phyloP scores from a whole-genome alignment of 345 rosid species.

The Bruguiera gymnorhiza region DNA sequence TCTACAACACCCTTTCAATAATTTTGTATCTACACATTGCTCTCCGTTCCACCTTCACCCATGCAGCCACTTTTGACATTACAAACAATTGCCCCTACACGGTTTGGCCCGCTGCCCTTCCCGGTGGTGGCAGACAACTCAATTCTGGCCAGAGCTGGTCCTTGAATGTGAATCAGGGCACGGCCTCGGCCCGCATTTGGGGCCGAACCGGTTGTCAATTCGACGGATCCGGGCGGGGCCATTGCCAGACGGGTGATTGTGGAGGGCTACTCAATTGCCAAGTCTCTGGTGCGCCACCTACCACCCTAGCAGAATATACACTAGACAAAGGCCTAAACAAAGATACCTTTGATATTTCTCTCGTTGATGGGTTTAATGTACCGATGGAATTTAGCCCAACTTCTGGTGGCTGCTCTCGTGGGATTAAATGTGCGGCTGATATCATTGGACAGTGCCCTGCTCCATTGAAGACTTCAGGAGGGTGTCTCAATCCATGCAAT shows the following conservation, averaged over 20 bases:
- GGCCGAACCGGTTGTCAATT: conserved; percentile 23
- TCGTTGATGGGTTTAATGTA: conserved; percentile 24
- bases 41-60: conserved; percentile 13
- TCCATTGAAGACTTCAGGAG: conserved; percentile 2
- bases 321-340: not conserved
- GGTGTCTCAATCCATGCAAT: conserved; percentile 17
- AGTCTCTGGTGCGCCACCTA: not conserved
- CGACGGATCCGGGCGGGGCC: not conserved
- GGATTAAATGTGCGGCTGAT: not conserved
- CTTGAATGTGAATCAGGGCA: too few relatives aligned
- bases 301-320: conserved; percentile 16
- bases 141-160: too few relatives aligned
- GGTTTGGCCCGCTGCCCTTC: conserved; percentile 14
- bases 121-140: conserved; percentile 4
- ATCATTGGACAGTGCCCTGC: conserved; percentile 14
- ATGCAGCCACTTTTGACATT: conserved; percentile 20
- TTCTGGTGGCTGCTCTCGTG: not conserved
- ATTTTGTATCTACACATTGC: not conserved
- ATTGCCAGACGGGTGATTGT: conserved; percentile 15
- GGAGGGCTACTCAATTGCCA: not conserved
- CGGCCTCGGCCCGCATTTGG: conserved; percentile 9
- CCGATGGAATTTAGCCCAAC: conserved; percentile 22
- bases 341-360: conserved; percentile 15
- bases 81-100: conserved; percentile 5
- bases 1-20: not conserved